A percentile compares a stretch with the other conserved stretches of the same genome.
These are phyloP conservation scores for Neofusicoccum ribis DNA, from an alignment of 2,329 filamentous ascomycete genomes.

Conservation along the genomic window DNA sequence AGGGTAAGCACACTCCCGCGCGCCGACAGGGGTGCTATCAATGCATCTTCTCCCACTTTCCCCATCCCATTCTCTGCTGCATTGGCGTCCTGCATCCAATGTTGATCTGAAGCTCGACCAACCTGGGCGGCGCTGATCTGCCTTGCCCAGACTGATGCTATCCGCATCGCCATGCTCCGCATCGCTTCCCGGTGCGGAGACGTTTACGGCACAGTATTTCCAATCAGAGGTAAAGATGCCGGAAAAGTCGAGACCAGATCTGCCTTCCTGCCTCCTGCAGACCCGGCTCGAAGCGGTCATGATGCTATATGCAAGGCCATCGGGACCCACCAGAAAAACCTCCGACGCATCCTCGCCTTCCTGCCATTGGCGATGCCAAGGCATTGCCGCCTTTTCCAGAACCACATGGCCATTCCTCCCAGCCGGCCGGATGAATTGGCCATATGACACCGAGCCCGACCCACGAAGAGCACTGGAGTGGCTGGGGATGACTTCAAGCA, in stretches of 20 bases:
- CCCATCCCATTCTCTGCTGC: conserved; percentile 5
- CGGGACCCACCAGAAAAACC: conserved; percentile 10
- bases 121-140: conserved; percentile 12
- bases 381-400: neutral
- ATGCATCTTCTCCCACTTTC: neutral
- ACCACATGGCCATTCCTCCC: neutral
- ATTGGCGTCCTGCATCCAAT: conserved; percentile 14
- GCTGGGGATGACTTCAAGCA: neutral
- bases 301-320: neutral
- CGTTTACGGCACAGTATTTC: neutral
- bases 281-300: neutral
- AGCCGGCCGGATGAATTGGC: neutral
- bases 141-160: conserved; percentile 9
- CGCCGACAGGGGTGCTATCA: conserved; percentile 11
- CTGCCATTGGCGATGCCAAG: neutral
- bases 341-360: conserved; percentile 2
- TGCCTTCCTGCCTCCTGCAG: conserved; percentile 1
- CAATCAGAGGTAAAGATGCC: neutral
- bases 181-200: neutral
- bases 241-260: conserved; percentile 9
- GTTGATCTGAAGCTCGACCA: conserved; percentile 8
- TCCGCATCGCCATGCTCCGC: conserved; percentile 11
- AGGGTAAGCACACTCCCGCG: neutral
- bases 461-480: neutral
- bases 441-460: neutral